phyloP scores from a whole-genome alignment of 805 yeast species.

The Nakazawaea holstii region DNA sequence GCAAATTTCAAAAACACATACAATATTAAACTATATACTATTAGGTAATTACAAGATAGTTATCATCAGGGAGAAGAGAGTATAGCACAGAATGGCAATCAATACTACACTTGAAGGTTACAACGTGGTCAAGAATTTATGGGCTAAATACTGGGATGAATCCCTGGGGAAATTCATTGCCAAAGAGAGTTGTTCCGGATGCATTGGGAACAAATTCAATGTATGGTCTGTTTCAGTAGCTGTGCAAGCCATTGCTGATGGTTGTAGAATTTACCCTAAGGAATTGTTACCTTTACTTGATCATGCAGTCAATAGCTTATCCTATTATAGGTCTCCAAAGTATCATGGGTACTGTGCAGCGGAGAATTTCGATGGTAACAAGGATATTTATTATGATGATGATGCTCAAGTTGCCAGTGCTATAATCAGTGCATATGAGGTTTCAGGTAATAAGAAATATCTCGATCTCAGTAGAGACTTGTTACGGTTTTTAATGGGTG shows the following conservation, averaged over 20 bases:
- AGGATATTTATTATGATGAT: constrained; percentile 67
- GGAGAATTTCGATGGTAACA: constrained; percentile 51
- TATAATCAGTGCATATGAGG: constrained; percentile 61
- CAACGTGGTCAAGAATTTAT: constrained; percentile 32
- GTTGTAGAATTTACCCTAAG: constrained; percentile 46
- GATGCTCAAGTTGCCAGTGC: constrained; percentile 72
- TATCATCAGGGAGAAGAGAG: too few relatives aligned
- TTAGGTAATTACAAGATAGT: too few relatives aligned
- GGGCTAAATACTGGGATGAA: constrained; percentile 37
- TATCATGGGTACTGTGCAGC: constrained; percentile 61
- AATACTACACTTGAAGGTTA: constrained; percentile 32
- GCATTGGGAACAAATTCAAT: constrained; percentile 47
- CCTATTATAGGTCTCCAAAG: constrained; percentile 44
- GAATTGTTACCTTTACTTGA: constrained; percentile 49
- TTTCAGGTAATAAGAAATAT: constrained; percentile 48
- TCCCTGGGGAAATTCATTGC: constrained; percentile 32
- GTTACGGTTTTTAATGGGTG: constrained; percentile 59
- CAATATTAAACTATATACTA: too few relatives aligned
- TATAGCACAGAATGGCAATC: too few relatives aligned
- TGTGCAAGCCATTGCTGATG: constrained; percentile 63
- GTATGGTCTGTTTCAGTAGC: constrained; percentile 70
- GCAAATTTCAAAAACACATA: too few relatives aligned
- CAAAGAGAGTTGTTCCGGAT: constrained; percentile 33
- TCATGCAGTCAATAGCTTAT: constrained; percentile 44
- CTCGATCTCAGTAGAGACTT: constrained; percentile 53